A percentile compares a stretch with the other conserved stretches of the same genome.
Evolutionary conservation across 306 rosid genomes (phyloP).

Genomic region (Cicer judaicum): DNA sequence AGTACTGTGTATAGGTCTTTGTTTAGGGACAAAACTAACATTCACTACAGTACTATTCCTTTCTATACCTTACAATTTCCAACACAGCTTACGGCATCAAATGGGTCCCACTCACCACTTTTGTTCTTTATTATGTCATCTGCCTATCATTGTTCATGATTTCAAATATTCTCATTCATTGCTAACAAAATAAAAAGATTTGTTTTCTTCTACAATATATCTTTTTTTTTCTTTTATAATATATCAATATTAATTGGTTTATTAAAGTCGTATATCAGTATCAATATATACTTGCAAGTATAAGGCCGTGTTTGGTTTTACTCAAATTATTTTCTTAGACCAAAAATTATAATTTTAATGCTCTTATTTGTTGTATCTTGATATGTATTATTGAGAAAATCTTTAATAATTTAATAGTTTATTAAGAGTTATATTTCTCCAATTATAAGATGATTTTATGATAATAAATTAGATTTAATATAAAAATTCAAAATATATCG

Average conservation of each 20-base stretch:
- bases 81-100: constrained; percentile 45
- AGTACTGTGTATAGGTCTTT: not conserved
- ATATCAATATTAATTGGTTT: not conserved
- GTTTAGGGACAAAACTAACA: constrained; percentile 29
- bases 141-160: constrained; percentile 37
- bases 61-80: constrained; percentile 49
- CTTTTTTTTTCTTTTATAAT: not conserved
- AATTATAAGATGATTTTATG: too few species aligned
- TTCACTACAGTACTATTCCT: constrained; percentile 2
- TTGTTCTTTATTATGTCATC: constrained; percentile 39
- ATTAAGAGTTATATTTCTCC: too few species aligned
- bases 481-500: too few species aligned
- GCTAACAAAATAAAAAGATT: not conserved
- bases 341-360: too few species aligned
- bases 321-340: too few species aligned
- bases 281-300: not conserved
- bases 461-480: too few species aligned
- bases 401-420: too few species aligned
- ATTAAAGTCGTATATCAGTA: not conserved
- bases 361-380: too few species aligned
- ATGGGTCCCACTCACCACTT: constrained; percentile 44
- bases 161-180: constrained; percentile 49
- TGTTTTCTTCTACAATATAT: not conserved
- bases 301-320: not conserved
- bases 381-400: too few species aligned